Conservation (phyloP, 2,329 filamentous ascomycete species). For the Fusarium globosum region DNA sequence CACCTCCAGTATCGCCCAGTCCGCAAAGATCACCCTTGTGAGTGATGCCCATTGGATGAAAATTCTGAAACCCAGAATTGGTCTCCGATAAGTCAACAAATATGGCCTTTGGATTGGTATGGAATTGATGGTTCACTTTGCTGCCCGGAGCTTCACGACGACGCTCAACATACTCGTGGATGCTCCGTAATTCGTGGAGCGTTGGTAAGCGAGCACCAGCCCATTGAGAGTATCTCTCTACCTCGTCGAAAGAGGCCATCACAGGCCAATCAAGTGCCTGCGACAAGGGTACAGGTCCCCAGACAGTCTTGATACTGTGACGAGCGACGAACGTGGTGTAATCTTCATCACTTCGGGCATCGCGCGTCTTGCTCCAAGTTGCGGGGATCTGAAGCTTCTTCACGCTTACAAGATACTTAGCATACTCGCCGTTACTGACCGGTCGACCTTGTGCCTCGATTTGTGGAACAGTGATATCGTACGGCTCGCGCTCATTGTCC, state of each 20-base stretch:
- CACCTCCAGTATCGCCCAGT: constrained; percentile 25
- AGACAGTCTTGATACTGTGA: constrained; percentile 25
- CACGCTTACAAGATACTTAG: neutral
- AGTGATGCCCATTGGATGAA: constrained; percentile 13
- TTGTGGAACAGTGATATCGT: neutral
- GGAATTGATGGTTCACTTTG: constrained; percentile 1
- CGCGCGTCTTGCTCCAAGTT: constrained; percentile 6
- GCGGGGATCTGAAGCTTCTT: neutral
- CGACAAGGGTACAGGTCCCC: neutral
- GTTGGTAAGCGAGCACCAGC: constrained; percentile 19
- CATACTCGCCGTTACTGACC: constrained; percentile 27
- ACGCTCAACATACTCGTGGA: constrained; percentile 16
- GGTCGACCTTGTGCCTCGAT: constrained; percentile 18
- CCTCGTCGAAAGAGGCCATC: constrained; percentile 28
- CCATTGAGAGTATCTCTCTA: constrained; percentile 17
- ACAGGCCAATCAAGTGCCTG: constrained; percentile 26
- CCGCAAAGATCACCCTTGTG: constrained; percentile 17
- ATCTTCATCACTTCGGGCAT: neutral
- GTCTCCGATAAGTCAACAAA: constrained; percentile 6
- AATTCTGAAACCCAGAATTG: constrained; percentile 23
- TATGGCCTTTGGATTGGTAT: constrained; percentile 3
- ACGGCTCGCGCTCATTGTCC: constrained; percentile 33
- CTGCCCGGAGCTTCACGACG: constrained; percentile 1
- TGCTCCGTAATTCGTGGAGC: constrained; percentile 25
- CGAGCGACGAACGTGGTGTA: constrained; percentile 5